Conservation (phyloP, 352 stramenopile species). For the Phytophthora agathidicida region DNA sequence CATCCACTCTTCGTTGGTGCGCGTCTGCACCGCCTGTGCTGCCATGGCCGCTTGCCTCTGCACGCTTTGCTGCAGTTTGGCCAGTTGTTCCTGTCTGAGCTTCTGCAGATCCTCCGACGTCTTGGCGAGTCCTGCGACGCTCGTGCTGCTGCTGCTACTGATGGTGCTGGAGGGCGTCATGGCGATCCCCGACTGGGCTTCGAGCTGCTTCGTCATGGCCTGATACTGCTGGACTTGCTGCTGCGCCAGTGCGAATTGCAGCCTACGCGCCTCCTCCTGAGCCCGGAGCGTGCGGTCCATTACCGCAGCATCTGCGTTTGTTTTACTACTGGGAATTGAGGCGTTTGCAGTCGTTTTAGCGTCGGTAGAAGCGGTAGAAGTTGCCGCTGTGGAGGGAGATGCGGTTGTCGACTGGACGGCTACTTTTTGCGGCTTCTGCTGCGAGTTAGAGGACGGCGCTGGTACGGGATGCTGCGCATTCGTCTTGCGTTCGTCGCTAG, state of each 20-base stretch:
- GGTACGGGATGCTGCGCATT: neutral
- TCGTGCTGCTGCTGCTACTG: neutral
- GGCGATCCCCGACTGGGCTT: constrained; percentile 16
- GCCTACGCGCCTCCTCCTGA: constrained; percentile 28
- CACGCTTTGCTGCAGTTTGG: constrained; percentile 61
- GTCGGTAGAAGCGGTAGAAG: constrained; percentile 40
- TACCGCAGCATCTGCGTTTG: constrained; percentile 8
- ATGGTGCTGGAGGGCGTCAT: constrained; percentile 14
- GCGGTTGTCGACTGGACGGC: constrained; percentile 8
- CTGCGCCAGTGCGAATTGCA: constrained; percentile 54
- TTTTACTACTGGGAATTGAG: constrained; percentile 21
- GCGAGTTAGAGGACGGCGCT: neutral
- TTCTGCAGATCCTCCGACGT: constrained; percentile 54
- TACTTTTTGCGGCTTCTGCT: constrained; percentile 19
- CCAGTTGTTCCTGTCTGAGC: constrained; percentile 49
- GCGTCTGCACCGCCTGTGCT: constrained; percentile 39
- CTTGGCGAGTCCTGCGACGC: constrained; percentile 21
- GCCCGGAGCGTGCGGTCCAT: constrained; percentile 19
- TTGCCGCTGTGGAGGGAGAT: constrained; percentile 21
- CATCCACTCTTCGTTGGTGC: constrained; percentile 41
- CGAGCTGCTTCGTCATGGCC: constrained; percentile 32
- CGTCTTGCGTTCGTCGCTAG: constrained; percentile 12
- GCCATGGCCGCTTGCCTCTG: constrained; percentile 39
- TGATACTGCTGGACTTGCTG: constrained; percentile 43
- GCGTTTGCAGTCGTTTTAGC: constrained; percentile 16